Conservation (phyloP, 1,284 basidiomycete species). For the Rhodotorula mucilaginosa region DNA sequence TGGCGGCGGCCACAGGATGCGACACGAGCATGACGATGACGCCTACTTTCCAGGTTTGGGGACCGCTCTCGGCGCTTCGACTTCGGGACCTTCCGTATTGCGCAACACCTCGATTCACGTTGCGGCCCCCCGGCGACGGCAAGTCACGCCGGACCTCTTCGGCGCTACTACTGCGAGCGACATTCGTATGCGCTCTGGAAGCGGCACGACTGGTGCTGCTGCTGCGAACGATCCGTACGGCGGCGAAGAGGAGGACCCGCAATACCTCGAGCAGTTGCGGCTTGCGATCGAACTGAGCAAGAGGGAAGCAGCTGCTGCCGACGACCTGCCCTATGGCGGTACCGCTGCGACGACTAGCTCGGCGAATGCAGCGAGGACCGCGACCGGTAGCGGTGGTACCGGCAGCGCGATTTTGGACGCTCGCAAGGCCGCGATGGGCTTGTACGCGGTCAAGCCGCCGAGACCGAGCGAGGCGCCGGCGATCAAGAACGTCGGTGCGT, state of each 20-base stretch:
- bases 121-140: not conserved
- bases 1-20: not conserved
- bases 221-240: no score
- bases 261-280: constrained; percentile 14
- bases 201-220: not conserved
- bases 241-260: not conserved
- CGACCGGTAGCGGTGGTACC: not conserved
- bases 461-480: not conserved
- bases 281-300: constrained; percentile 2
- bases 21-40: not conserved
- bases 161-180: not conserved
- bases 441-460: constrained; percentile 1
- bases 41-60: not conserved
- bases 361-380: not conserved
- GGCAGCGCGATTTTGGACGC: constrained; percentile 5
- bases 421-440: constrained; percentile 18
- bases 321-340: no score
- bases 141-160: not conserved
- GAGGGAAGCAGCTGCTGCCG: not conserved
- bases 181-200: not conserved
- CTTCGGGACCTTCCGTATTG: not conserved
- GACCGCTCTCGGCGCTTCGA: not conserved
- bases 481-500: constrained; percentile 28
- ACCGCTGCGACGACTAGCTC: not conserved
- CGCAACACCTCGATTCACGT: constrained; percentile 4